These are phyloP conservation scores for Chlorella vulgaris DNA, from an alignment of 139 green algal genomes.

Conservation along the genomic window DNA sequence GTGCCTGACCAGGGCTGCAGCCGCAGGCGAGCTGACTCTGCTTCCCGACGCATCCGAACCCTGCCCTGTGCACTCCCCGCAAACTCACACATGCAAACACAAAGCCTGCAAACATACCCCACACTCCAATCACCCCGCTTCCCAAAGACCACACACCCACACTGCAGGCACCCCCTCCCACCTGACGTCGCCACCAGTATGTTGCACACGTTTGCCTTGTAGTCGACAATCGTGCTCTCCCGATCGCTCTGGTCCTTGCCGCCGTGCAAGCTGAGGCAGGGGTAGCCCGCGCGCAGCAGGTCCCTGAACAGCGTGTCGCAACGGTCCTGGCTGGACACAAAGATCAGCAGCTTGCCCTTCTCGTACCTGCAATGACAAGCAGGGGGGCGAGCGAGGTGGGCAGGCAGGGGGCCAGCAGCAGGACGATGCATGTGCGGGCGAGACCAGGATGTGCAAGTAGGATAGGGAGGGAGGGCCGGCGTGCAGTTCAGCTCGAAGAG, in stretches of 20 bases:
- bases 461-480: no score
- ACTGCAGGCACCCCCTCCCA: background rate
- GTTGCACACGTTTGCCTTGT: conserved; percentile 94
- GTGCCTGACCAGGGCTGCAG: no score
- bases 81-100: no score
- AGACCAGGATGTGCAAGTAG: background rate
- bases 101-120: no score
- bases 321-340: conserved; percentile 90
- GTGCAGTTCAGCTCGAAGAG: no score
- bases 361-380: conserved; percentile 60
- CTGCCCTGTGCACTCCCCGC: no score
- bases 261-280: conserved; percentile 83
- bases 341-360: conserved; percentile 86
- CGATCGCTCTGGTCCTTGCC: conserved; percentile 98
- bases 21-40: no score
- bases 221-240: conserved; percentile 95
- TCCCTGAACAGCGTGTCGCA: conserved; percentile 94
- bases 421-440: background rate
- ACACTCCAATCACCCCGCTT: background rate
- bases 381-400: conserved; percentile 2
- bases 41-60: no score
- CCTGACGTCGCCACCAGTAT: conserved; percentile 85
- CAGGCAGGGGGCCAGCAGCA: no score
- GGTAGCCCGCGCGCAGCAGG: conserved; percentile 55
- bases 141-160: no score